Evolutionary conservation across 345 rosid species (phyloP).

Genomic region (Cardamine chenopodiifolia): DNA sequence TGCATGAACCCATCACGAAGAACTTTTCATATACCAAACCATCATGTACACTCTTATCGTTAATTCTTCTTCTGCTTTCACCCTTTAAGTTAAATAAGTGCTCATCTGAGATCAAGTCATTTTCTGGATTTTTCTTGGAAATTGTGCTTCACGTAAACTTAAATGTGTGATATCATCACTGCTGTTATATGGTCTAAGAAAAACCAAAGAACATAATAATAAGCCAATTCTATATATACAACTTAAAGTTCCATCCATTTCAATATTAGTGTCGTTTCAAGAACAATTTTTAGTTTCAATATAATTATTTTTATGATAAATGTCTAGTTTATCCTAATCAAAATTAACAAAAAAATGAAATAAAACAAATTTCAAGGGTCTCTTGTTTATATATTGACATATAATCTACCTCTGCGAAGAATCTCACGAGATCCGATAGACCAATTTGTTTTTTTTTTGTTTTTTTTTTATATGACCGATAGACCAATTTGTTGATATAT

Average conservation of each 20-base stretch:
- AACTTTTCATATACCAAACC: conserved; percentile 34
- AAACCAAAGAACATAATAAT: background rate
- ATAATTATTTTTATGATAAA: background rate
- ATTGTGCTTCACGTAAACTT: conserved; percentile 11
- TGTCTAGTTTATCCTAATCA: background rate
- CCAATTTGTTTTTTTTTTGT: too few species aligned
- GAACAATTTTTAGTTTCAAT: background rate
- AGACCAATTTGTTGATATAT: background rate
- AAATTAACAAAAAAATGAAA: background rate
- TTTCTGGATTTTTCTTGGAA: conserved; percentile 7
- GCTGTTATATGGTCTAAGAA: background rate
- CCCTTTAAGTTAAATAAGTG: conserved; percentile 21
- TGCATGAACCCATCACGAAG: conserved; percentile 38
- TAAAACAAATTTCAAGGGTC: background rate
- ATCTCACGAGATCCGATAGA: background rate
- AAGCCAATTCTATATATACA: background rate
- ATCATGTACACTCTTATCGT: conserved; percentile 38
- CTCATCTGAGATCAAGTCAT: background rate
- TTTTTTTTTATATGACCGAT: too few species aligned
- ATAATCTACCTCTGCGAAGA: too few species aligned
- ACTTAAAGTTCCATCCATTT: background rate
- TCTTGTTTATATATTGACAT: background rate
- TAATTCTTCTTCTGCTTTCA: conserved; percentile 32
- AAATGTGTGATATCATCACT: background rate
- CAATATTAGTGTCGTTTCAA: background rate